phyloP scores from a whole-genome alignment of 306 rosid genomes.

The Chamaecrista fasciculata region DNA sequence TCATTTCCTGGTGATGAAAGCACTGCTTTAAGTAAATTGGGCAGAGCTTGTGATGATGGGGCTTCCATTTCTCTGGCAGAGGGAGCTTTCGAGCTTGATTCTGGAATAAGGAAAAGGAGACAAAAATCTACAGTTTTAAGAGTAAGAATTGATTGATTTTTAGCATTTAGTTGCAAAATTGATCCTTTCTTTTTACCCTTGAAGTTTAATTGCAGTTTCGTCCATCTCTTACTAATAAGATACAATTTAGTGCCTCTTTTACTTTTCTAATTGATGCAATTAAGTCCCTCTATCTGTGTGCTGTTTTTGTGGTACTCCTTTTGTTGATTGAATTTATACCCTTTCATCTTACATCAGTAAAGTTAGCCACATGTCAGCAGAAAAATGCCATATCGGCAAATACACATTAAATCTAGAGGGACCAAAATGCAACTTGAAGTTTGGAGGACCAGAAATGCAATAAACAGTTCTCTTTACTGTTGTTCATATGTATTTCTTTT shows the following conservation, averaged over 20 bases:
- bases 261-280: neutral
- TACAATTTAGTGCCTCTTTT: neutral
- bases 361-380: neutral
- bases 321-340: neutral
- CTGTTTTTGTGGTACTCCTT: neutral
- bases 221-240: neutral
- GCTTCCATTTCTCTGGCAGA: constrained; percentile 43
- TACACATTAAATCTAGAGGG: neutral
- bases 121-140: constrained; percentile 48
- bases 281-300: neutral
- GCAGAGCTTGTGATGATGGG: constrained; percentile 39
- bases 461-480: neutral
- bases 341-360: neutral
- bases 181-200: neutral
- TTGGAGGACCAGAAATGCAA: neutral
- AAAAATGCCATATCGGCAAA: neutral
- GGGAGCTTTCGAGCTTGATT: constrained; percentile 39
- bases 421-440: neutral
- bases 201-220: neutral
- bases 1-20: constrained; percentile 41
- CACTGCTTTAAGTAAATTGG: constrained; percentile 40
- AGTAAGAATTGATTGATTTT: constrained; percentile 42
- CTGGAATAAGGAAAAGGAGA: constrained; percentile 61
- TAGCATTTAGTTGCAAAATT: constrained; percentile 6
- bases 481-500: constrained; percentile 22